Conservation (phyloP, 2,329 filamentous ascomycete genomes). For the Penicillium brevicompactum region DNA sequence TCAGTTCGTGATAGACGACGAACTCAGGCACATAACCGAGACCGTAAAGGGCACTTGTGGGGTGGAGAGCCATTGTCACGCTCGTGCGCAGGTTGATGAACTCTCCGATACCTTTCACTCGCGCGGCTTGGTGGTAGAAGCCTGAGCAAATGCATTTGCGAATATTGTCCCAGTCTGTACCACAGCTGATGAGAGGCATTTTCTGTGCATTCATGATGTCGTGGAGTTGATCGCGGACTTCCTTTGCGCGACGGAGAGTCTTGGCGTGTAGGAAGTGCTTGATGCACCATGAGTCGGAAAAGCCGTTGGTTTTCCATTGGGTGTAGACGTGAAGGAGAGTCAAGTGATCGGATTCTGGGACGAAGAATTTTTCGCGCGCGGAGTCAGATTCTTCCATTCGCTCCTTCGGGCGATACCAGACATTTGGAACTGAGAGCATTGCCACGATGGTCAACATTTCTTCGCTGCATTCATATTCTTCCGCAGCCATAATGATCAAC, state of each 20-base stretch:
- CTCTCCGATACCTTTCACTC: conserved; percentile 93
- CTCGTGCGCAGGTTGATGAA: conserved; percentile 96
- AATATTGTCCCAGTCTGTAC: conserved; percentile 95
- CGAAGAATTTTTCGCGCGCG: conserved; percentile 96
- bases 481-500: conserved; percentile 86
- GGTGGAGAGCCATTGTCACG: conserved; percentile 91
- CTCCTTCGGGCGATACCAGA: conserved; percentile 96
- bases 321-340: conserved; percentile 94
- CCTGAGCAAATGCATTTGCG: conserved; percentile 96
- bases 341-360: conserved; percentile 94
- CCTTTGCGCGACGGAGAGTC: conserved; percentile 83
- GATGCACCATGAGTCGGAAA: conserved; percentile 87
- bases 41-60: conserved; percentile 89
- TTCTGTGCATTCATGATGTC: conserved; percentile 96
- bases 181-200: conserved; percentile 83
- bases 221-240: conserved; percentile 88
- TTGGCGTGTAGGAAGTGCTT: conserved; percentile 96
- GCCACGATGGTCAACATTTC: conserved; percentile 98
- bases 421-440: conserved; percentile 94
- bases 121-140: conserved; percentile 97
- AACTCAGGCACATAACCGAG: conserved; percentile 94
- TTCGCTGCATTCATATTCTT: conserved; percentile 88
- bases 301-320: conserved; percentile 90
- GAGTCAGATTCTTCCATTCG: conserved; percentile 95
- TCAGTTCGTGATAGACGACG: conserved; percentile 96